Base-by-base conservation (phyloP, 2,329 filamentous ascomycete species). In the Fusarium brachygibbosum region DNA sequence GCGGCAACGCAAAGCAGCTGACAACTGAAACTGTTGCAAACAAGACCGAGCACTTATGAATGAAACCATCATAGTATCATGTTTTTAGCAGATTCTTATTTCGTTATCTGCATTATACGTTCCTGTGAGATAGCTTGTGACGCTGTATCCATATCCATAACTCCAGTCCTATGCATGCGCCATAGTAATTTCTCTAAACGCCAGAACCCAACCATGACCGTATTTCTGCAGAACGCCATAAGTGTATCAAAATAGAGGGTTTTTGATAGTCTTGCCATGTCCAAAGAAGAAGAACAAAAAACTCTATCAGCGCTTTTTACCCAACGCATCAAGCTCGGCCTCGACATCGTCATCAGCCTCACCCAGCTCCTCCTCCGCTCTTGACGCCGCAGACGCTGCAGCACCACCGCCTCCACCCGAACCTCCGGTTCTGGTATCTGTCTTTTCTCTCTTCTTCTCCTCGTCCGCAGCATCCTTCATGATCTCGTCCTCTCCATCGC, bases 401-500 rank as follows among this genome's bases (percentile, higher is more conserved):
- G 32, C 32, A 50, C 14, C 49, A n/a, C 13, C 28, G 11, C 28
- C 59, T 28, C 49, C 23, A 10, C 59, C 32, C n/a, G 85, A 84
- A 8, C 79, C 80, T 28, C 70, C 76, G 38, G 37, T 73, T 41
- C 62, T 68, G 6, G 66, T 50, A 34, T 74, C 74, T 0, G 54
- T 38, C 68, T 79, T 79, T 25, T 79, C 78, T 51, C 74, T 75
- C 61, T 69, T 78, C 73, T 81, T 80, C 52, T 80, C 80, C 70
- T 83, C 82, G 31, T 82, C 81, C 8, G 81, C 82, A 9, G 82
- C 83, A 31, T 85, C 85, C 77, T 85, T 86, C 76, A 85, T 83
- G 50, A 90, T 84, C 63, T 86, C 85, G 44, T 88, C 78, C 62
- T 90, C 90, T 76, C 90, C 89, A 71, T 91, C 90, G 52, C 88